These are phyloP conservation scores for Suhomyces choctaworum DNA, from an alignment of 1,139 yeast genomes.

Conservation along the genomic window DNA sequence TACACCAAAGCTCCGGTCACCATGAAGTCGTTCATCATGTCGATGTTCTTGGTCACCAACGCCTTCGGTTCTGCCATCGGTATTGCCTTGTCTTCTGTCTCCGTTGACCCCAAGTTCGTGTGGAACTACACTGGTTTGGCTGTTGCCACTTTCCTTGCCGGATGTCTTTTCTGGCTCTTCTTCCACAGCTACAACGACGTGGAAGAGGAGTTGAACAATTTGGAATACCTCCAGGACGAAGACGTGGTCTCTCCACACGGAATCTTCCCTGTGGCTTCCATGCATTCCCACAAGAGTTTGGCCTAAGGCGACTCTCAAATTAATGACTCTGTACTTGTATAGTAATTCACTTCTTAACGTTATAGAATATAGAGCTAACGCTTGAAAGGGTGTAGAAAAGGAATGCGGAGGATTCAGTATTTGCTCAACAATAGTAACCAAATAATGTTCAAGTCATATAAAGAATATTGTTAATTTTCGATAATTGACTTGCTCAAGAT, in stretches of 20 bases:
- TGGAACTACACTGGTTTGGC: conserved; percentile 70
- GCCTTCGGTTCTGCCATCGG: conserved; percentile 74
- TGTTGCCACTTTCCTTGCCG: conserved; percentile 58
- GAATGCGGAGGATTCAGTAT: too few species aligned
- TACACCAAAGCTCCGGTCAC: conserved; percentile 67
- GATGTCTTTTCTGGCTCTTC: conserved; percentile 59
- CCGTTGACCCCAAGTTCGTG: conserved; percentile 65
- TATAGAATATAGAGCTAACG: too few species aligned
- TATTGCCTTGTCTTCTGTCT: conserved; percentile 66
- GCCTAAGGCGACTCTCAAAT: conserved; percentile 12
- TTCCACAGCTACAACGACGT: conserved; percentile 57
- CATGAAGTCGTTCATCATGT: conserved; percentile 68
- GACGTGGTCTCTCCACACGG: conserved; percentile 14
- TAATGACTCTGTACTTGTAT: too few species aligned
- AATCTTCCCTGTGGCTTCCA: conserved; percentile 17
- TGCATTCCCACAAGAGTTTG: conserved; percentile 18
- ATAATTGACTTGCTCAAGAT: too few species aligned
- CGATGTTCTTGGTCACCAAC: conserved; percentile 58
- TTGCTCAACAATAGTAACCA: too few species aligned
- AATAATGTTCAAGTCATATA: too few species aligned
- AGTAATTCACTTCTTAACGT: too few species aligned
- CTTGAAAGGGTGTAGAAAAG: too few species aligned
- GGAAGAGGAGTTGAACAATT: conserved; percentile 62
- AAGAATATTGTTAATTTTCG: too few species aligned
- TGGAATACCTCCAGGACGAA: conserved; percentile 40